A percentile compares a stretch with the other conserved stretches of the same genome.
These are phyloP conservation scores for Cyclotella baltica DNA, from an alignment of 108 stramenopile genomes.

Conservation along the genomic window DNA sequence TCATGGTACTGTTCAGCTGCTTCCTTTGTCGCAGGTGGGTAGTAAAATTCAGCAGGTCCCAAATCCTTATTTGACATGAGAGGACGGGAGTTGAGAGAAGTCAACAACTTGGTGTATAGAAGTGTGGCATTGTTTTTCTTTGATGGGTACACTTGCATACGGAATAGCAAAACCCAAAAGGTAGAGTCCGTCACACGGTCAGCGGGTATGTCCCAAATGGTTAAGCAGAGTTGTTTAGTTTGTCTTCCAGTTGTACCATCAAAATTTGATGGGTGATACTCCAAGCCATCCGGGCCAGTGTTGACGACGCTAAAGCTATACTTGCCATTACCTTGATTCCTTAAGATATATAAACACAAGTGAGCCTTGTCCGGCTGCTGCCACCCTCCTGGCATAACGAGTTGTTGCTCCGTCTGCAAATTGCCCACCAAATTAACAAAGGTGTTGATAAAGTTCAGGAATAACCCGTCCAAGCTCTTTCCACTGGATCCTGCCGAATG, in stretches of 20 bases:
- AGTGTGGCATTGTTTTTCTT: constrained; percentile 84
- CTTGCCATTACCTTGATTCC: constrained; percentile 72
- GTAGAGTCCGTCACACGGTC: constrained; percentile 80
- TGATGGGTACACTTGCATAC: constrained; percentile 91
- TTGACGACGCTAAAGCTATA: constrained; percentile 89
- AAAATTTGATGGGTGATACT: constrained; percentile 88
- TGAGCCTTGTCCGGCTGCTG: constrained; percentile 80
- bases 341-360: constrained; percentile 84
- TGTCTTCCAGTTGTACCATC: constrained; percentile 81
- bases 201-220: constrained; percentile 86
- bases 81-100: constrained; percentile 82
- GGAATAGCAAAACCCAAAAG: constrained; percentile 90
- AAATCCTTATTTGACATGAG: constrained; percentile 83
- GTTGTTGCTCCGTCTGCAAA: constrained; percentile 76
- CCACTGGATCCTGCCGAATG: constrained; percentile 88
- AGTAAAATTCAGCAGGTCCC: constrained; percentile 81
- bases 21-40: constrained; percentile 53
- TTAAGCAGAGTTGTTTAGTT: constrained; percentile 86
- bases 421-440: constrained; percentile 86
- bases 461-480: constrained; percentile 77
- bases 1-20: constrained; percentile 78
- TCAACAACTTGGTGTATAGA: constrained; percentile 86
- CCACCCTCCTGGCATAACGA: constrained; percentile 92
- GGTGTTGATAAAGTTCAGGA: constrained; percentile 88
- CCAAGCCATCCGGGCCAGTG: constrained; percentile 85